These are phyloP conservation scores for Akanthomyces lecanii DNA, from an alignment of 2,329 filamentous ascomycete genomes.

Conservation along the genomic window DNA sequence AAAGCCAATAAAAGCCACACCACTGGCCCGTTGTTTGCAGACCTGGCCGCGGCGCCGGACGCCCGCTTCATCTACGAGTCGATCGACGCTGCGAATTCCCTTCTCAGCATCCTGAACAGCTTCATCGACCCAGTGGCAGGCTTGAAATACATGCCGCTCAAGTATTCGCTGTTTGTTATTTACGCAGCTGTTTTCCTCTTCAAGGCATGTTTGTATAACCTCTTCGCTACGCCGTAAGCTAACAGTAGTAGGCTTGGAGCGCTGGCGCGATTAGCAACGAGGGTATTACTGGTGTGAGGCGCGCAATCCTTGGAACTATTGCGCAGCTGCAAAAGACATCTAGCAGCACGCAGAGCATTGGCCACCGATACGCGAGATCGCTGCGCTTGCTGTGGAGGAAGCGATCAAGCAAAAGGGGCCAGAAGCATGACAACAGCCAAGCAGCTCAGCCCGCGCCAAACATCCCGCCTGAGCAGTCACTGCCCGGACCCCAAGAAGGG, in stretches of 20 bases:
- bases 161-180: slow-evolving; percentile 59
- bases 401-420: slow-evolving; percentile 17
- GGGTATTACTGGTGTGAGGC: slow-evolving; percentile 52
- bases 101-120: slow-evolving; percentile 56
- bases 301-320: slow-evolving; percentile 55
- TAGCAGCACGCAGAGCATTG: slow-evolving; percentile 54
- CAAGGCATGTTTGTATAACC: slow-evolving; percentile 41
- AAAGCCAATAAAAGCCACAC: slow-evolving; percentile 31
- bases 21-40: slow-evolving; percentile 42
- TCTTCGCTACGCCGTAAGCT: neutral
- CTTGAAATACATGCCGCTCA: slow-evolving; percentile 59
- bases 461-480: slow-evolving; percentile 25
- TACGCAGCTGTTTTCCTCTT: slow-evolving; percentile 63
- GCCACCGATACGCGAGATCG: slow-evolving; percentile 57
- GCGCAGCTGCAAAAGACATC: slow-evolving; percentile 56
- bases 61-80: slow-evolving; percentile 64
- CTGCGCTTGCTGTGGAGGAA: slow-evolving; percentile 57
- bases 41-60: slow-evolving; percentile 57
- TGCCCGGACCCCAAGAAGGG: slow-evolving; percentile 12
- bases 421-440: slow-evolving; percentile 18
- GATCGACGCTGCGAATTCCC: slow-evolving; percentile 58
- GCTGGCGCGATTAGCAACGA: slow-evolving; percentile 55
- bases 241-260: slow-evolving; percentile 42
- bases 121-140: slow-evolving; percentile 55
- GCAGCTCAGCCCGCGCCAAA: slow-evolving; percentile 24